phyloP scores from a whole-genome alignment of 768 basidiomycete genomes.

The Boletus vermiculosoides region DNA sequence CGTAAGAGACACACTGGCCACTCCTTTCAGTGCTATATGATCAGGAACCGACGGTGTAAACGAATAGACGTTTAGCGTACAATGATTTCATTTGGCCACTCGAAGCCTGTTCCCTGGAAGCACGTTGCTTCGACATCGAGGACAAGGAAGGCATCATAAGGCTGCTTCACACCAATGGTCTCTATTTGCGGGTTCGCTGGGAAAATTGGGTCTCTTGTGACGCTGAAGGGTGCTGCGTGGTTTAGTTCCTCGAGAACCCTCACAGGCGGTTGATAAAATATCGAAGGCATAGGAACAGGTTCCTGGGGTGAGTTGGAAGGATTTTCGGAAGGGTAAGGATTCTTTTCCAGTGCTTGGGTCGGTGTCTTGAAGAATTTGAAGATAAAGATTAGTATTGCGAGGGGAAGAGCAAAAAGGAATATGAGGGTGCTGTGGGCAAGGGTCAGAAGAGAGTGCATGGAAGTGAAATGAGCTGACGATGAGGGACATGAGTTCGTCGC shows the following conservation, averaged over 20 bases:
- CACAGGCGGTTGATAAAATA: slow-evolving; percentile 10
- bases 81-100: slow-evolving; percentile 95
- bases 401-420: slow-evolving; percentile 2
- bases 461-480: background rate
- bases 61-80: slow-evolving; percentile 44
- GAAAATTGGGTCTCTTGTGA: slow-evolving; percentile 1
- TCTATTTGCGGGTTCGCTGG: slow-evolving; percentile 10
- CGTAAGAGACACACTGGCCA: slow-evolving; percentile 88
- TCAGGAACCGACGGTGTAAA: slow-evolving; percentile 8
- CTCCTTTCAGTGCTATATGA: slow-evolving; percentile 52
- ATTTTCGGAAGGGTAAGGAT: background rate
- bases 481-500: slow-evolving; percentile 8
- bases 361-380: background rate
- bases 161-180: slow-evolving; percentile 35
- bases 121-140: slow-evolving; percentile 92
- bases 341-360: background rate
- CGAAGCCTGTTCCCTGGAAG: slow-evolving; percentile 57
- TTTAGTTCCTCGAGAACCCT: slow-evolving; percentile 7
- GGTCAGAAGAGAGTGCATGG: slow-evolving; percentile 11
- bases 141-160: slow-evolving; percentile 79
- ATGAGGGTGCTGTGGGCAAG: slow-evolving; percentile 10
- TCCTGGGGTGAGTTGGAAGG: background rate
- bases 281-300: slow-evolving; percentile 17
- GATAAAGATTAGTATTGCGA: slow-evolving; percentile 10
- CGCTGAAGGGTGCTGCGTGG: background rate